phyloP scores from a whole-genome alignment of 2,329 filamentous ascomycete genomes.

The Diplodia sapinea region DNA sequence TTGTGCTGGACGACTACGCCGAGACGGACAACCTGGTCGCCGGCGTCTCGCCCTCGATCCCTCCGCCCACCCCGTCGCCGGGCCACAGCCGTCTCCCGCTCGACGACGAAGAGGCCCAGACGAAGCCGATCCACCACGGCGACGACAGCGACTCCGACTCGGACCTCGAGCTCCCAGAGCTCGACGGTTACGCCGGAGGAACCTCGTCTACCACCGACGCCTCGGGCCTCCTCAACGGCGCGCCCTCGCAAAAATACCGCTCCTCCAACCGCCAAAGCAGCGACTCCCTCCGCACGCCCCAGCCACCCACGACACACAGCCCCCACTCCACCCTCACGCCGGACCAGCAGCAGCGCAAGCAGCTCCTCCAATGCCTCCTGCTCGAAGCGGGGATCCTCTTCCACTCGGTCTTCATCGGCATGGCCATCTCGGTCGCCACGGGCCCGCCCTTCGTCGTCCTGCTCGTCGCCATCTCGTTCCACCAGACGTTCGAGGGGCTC shows the following conservation, averaged over 20 bases:
- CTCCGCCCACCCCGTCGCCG: slow-evolving; percentile 33
- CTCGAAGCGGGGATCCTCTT: slow-evolving; percentile 80
- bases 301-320: not conserved
- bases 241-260: slow-evolving; percentile 35
- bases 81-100: not conserved
- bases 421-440: slow-evolving; percentile 72
- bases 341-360: slow-evolving; percentile 58
- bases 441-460: slow-evolving; percentile 69
- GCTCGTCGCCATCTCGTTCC: slow-evolving; percentile 72
- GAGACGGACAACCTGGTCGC: slow-evolving; percentile 45
- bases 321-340: slow-evolving; percentile 29
- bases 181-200: slow-evolving; percentile 34
- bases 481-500: slow-evolving; percentile 73
- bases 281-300: slow-evolving; percentile 8
- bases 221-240: slow-evolving; percentile 41
- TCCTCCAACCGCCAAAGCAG: not conserved
- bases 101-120: slow-evolving; percentile 22
- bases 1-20: slow-evolving; percentile 41
- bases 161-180: slow-evolving; percentile 42
- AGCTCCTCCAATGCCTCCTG: slow-evolving; percentile 74
- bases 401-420: slow-evolving; percentile 77
- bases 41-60: slow-evolving; percentile 41
- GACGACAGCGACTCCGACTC: slow-evolving; percentile 44
- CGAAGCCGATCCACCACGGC: slow-evolving; percentile 28
- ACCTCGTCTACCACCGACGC: slow-evolving; percentile 38